phyloP scores from a whole-genome alignment of 1,284 basidiomycete species.

The Rhodotorula sp. region DNA sequence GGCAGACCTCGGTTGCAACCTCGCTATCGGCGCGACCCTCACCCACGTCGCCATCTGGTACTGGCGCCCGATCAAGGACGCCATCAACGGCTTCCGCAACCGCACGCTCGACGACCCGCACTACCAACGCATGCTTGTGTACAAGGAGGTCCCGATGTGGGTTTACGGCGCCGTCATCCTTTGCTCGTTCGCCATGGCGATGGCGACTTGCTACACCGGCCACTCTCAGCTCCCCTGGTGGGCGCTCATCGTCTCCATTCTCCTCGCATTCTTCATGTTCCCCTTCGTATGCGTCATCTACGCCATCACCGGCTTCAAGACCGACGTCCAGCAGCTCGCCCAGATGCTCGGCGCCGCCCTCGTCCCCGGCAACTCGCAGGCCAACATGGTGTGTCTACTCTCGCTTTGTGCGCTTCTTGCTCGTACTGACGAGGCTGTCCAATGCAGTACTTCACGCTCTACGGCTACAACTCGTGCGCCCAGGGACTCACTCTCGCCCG shows the following conservation, averaged over 20 bases:
- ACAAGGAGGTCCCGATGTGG: conserved; percentile 61
- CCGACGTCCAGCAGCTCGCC: conserved; percentile 53
- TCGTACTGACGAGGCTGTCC: neutral
- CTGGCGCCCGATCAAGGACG: conserved; percentile 56
- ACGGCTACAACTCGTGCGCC: conserved; percentile 49
- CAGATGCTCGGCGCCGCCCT: conserved; percentile 65
- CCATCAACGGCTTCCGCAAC: conserved; percentile 46
- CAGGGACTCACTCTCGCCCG: conserved; percentile 56
- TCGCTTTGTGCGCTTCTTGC: neutral
- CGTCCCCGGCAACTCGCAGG: conserved; percentile 63
- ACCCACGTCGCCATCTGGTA: conserved; percentile 59
- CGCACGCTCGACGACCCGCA: conserved; percentile 57
- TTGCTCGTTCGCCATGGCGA: conserved; percentile 55
- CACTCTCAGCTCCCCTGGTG: conserved; percentile 60
- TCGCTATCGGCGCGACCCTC: conserved; percentile 48
- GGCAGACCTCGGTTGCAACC: conserved; percentile 35
- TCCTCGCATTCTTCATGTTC: conserved; percentile 52
- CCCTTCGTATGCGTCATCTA: conserved; percentile 60
- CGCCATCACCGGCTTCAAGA: conserved; percentile 54
- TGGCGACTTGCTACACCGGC: conserved; percentile 59
- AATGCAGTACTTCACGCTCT: conserved; percentile 42
- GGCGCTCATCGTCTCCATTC: conserved; percentile 56
- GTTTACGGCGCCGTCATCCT: conserved; percentile 62
- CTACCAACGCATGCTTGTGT: conserved; percentile 54
- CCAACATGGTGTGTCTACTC: conserved; percentile 54